Percentiles rank a stretch among this genome's conserved stretches.
These are phyloP conservation scores for Coemansia sp. DNA, from an alignment of 192 early-diverging fungal species.

Conservation along the genomic window DNA sequence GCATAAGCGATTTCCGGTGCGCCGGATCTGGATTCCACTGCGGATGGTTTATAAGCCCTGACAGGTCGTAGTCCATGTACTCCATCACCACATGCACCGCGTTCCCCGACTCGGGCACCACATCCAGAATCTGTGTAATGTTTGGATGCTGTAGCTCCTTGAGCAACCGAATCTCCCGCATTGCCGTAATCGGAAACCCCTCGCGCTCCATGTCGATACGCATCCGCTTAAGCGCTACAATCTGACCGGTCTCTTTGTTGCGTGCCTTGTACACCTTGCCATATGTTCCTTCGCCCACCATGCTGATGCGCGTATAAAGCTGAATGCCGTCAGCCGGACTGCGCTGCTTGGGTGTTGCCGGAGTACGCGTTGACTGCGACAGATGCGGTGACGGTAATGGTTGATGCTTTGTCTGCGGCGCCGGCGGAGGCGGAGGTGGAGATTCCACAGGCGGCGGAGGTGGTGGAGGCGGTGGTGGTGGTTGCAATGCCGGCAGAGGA, in stretches of 20 bases:
- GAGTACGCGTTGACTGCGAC: constrained; percentile 32
- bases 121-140: constrained; percentile 72
- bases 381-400: constrained; percentile 3
- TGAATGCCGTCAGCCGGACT: constrained; percentile 54
- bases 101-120: constrained; percentile 66
- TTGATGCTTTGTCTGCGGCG: background rate
- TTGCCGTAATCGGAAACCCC: constrained; percentile 84
- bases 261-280: constrained; percentile 84
- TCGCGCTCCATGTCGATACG: constrained; percentile 78
- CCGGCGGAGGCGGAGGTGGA: constrained; percentile 14
- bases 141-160: constrained; percentile 67
- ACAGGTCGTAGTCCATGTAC: constrained; percentile 86
- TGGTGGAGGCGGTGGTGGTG: constrained; percentile 11
- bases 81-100: constrained; percentile 83
- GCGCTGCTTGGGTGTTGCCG: constrained; percentile 44
- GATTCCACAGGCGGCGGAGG: constrained; percentile 6
- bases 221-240: constrained; percentile 81
- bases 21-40: constrained; percentile 64
- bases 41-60: constrained; percentile 75
- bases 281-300: constrained; percentile 84
- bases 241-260: constrained; percentile 64
- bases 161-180: constrained; percentile 81
- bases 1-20: constrained; percentile 83
- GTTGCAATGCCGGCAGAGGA: constrained; percentile 21
- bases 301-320: constrained; percentile 68